Evolutionary conservation across 139 green algal genomes (phyloP).

Genomic region (Ettlia oleoabundans): DNA sequence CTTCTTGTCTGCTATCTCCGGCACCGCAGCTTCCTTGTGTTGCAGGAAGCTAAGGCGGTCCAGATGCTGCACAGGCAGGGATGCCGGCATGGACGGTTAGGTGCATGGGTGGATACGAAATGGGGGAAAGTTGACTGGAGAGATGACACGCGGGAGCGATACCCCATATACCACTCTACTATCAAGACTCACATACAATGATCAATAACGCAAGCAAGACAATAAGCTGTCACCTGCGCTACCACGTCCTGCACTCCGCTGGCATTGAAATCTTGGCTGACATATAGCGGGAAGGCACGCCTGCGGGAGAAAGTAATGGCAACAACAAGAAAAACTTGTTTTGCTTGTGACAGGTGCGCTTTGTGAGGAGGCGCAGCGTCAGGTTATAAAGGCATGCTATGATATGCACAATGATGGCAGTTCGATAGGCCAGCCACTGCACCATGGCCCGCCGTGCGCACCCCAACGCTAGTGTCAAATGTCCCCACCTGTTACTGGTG

Average conservation of each 20-base stretch:
- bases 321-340: no score
- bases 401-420: no score
- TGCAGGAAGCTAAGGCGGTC: slow-evolving; percentile 17
- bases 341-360: no score
- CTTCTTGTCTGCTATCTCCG: slow-evolving; percentile 3
- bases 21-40: slow-evolving; percentile 15
- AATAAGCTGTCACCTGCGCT: slow-evolving; percentile 14
- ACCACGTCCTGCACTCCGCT: slow-evolving; percentile 30
- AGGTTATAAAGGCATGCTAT: no score
- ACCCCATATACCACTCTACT: no score
- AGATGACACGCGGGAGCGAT: background rate
- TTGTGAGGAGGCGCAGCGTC: no score
- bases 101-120: background rate
- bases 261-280: slow-evolving; percentile 56
- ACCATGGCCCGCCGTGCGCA: no score
- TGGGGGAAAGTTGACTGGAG: background rate
- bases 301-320: slow-evolving; percentile 22
- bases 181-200: no score
- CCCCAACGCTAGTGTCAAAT: no score
- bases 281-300: slow-evolving; percentile 58
- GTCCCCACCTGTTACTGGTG: slow-evolving; percentile 37
- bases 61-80: background rate
- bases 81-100: background rate
- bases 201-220: no score
- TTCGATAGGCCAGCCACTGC: no score